Conservation (phyloP, 2,329 filamentous ascomycete species). For the Ceratocystis alfenasii region DNA sequence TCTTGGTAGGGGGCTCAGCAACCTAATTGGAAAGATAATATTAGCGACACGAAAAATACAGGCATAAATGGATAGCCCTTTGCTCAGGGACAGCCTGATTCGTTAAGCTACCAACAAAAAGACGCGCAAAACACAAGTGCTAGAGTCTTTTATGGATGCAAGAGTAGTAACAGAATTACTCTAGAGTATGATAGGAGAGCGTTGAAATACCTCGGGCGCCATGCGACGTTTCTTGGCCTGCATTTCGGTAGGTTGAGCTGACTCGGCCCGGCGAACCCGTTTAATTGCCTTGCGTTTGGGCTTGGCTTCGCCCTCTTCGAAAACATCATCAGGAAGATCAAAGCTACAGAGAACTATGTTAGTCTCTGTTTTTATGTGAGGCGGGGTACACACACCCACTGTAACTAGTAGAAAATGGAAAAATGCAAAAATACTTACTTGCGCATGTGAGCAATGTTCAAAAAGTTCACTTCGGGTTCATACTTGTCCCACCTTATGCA, state of each 20-base stretch:
- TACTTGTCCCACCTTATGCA: conserved; percentile 68
- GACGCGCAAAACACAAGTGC: too few species aligned
- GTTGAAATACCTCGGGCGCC: conserved; percentile 36
- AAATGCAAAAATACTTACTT: conserved; percentile 48
- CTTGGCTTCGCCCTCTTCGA: conserved; percentile 63
- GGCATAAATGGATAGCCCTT: not conserved
- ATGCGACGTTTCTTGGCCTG: conserved; percentile 38
- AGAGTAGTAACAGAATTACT: not conserved
- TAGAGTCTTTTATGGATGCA: not conserved
- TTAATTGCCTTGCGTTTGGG: conserved; percentile 47
- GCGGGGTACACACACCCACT: not conserved
- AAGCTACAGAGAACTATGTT: conserved; percentile 43
- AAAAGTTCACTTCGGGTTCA: conserved; percentile 59
- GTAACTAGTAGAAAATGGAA: not conserved
- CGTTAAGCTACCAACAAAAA: not conserved
- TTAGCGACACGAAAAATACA: too few species aligned
- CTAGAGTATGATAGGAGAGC: not conserved
- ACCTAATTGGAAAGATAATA: not conserved
- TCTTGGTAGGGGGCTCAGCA: not conserved
- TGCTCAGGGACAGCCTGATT: not conserved
- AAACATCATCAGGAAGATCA: conserved; percentile 81
- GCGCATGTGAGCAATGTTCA: conserved; percentile 72
- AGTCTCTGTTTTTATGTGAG: not conserved
- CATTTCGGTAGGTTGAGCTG: conserved; percentile 30
- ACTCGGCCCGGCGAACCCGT: conserved; percentile 28